A percentile compares a stretch with the other conserved stretches of the same genome.
Evolutionary conservation across 352 stramenopile genomes (phyloP).

Genomic region (Halophytophthora batemanensis): DNA sequence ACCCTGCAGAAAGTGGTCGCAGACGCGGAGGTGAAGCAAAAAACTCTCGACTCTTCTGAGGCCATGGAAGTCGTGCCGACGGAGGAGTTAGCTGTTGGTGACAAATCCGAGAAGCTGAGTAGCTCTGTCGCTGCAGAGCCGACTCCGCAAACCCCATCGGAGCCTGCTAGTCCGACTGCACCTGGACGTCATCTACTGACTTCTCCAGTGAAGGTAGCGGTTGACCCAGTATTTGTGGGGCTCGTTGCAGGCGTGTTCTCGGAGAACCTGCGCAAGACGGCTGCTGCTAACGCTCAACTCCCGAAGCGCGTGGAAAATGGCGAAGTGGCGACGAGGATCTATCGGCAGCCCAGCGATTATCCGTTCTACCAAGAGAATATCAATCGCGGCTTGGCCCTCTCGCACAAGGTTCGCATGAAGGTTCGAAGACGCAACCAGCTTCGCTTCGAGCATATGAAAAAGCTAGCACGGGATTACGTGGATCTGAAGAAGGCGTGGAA

Average conservation of each 20-base stretch:
- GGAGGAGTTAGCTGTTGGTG: conserved; percentile 1
- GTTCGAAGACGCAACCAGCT: conserved; percentile 60
- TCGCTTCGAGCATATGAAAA: conserved; percentile 68
- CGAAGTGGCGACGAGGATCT: conserved; percentile 52
- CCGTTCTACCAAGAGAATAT: conserved; percentile 77
- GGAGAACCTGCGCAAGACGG: conserved; percentile 56
- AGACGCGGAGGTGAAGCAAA: conserved; percentile 49
- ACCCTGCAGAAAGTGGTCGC: conserved; percentile 42
- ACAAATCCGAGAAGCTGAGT: conserved; percentile 2
- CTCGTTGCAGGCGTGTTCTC: conserved; percentile 61
- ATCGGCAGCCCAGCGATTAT: conserved; percentile 71
- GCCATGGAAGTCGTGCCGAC: conserved; percentile 35
- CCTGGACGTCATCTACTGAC: conserved; percentile 2
- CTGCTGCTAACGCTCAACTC: conserved; percentile 48
- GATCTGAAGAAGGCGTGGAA: conserved; percentile 84
- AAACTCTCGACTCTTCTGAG: conserved; percentile 32
- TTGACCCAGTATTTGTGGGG: conserved; percentile 65
- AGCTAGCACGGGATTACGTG: conserved; percentile 73
- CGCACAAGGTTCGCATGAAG: conserved; percentile 56
- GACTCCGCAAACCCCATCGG: background rate
- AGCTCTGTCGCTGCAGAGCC: background rate
- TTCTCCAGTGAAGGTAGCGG: conserved; percentile 41
- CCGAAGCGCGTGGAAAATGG: conserved; percentile 54
- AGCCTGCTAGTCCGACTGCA: conserved; percentile 2
- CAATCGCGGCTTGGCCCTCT: conserved; percentile 36